phyloP scores from a whole-genome alignment of 805 yeast species.

The Hanseniaspora osmophila region DNA sequence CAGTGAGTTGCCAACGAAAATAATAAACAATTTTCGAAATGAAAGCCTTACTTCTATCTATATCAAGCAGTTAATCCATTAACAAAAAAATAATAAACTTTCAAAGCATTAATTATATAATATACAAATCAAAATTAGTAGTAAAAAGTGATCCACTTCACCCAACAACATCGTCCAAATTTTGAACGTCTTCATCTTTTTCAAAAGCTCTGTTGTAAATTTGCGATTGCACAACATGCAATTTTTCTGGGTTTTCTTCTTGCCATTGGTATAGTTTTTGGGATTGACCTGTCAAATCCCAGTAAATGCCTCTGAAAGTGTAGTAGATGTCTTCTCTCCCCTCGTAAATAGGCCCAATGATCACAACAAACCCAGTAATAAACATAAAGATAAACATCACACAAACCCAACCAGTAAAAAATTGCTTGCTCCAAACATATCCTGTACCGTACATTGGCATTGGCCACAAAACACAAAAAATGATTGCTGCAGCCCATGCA shows the following conservation, averaged over 20 bases:
- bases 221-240: slow-evolving; percentile 63
- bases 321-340: slow-evolving; percentile 54
- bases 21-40: too few species aligned
- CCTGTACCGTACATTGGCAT: slow-evolving; percentile 85
- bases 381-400: slow-evolving; percentile 77
- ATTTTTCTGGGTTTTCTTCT: slow-evolving; percentile 49
- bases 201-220: slow-evolving; percentile 26
- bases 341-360: slow-evolving; percentile 58
- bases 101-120: too few species aligned
- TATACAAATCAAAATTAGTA: background rate
- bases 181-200: background rate
- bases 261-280: slow-evolving; percentile 70
- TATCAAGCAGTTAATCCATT: too few species aligned
- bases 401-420: slow-evolving; percentile 82
- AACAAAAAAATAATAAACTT: too few species aligned
- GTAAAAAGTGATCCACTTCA: background rate
- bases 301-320: slow-evolving; percentile 63
- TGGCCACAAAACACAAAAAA: slow-evolving; percentile 70
- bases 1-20: too few species aligned
- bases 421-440: slow-evolving; percentile 58
- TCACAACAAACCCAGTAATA: slow-evolving; percentile 46
- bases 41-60: too few species aligned
- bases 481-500: slow-evolving; percentile 46
- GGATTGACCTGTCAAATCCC: slow-evolving; percentile 73
- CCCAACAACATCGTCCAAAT: slow-evolving; percentile 2